Evolutionary conservation across 768 basidiomycete genomes (phyloP), one percentile per base, ranked within the genome.

Genomic region (Phaffia australis): DNA sequence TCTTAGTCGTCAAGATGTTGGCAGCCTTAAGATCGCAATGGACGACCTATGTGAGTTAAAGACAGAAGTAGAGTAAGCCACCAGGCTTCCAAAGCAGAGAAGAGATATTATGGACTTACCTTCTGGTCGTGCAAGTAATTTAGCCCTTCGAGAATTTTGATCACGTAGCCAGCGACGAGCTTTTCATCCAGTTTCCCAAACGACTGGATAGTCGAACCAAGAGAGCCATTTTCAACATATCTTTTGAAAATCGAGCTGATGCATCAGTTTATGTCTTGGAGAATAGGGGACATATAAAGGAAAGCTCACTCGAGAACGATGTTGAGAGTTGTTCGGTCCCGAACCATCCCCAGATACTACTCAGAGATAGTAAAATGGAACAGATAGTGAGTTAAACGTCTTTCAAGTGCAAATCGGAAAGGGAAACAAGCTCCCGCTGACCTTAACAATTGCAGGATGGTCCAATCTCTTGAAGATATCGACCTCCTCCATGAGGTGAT

Each of bases 1-100:
- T 93, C 82, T 98, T 98, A 19, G 93, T 98, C 18, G 89, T 92
- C n/a, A 99, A 83, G 74, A 99, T 95, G 75, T 98, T 99, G 27
- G 94, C 94, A 0, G 94, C 92, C 77, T 99, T 99, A 70, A 99
- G 83, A 77, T 99, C 94, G 75, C 94, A 95, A 75, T 99, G 94
- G 11, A 97, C 92, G 67, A 95, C 90, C 73, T 91, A 83, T 71
- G 1, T 47, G 23, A 60, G 59, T 18, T 7, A 61, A 64, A 51
- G 30, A 19, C 23, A 32, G 27, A 18, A 29, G 23, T n/a, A 3
- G 21, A 19, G 46, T 21, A 16, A 32, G 23, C 27, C 16, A 64
- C n/a, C n/a, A 49, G 7, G 54, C 16, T 5, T 52, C 32, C 9
- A 56, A 32, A 32, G 21, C 27, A 35, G 16, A 16, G 42, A 1